These are phyloP conservation scores for Candida michaelii DNA, from an alignment of 805 yeast species.

Conservation along the genomic window DNA sequence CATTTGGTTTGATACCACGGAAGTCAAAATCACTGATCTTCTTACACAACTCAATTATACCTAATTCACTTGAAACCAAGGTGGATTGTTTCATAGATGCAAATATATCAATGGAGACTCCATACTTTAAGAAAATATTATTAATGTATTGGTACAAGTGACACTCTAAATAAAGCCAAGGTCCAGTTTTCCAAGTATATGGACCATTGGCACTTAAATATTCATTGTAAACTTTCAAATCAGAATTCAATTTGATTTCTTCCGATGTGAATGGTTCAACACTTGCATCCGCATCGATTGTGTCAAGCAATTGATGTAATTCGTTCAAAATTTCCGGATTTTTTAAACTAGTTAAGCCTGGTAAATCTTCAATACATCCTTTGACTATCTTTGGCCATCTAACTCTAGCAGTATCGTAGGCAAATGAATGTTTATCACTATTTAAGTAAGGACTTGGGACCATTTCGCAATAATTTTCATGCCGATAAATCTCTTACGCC, in stretches of 20 bases:
- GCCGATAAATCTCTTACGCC: no score
- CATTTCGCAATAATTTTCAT: background rate
- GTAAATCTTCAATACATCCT: slow-evolving; percentile 46
- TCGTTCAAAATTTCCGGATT: background rate
- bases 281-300: slow-evolving; percentile 35
- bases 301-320: slow-evolving; percentile 40
- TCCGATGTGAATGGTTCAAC: slow-evolving; percentile 28
- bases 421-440: slow-evolving; percentile 76
- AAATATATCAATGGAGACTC: slow-evolving; percentile 65
- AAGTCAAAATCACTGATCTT: slow-evolving; percentile 45
- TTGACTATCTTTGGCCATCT: slow-evolving; percentile 88
- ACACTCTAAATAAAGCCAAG: slow-evolving; percentile 90
- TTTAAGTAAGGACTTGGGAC: slow-evolving; percentile 56
- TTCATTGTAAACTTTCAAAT: slow-evolving; percentile 59
- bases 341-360: slow-evolving; percentile 3
- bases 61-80: slow-evolving; percentile 69
- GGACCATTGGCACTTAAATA: slow-evolving; percentile 20
- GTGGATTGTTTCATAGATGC: slow-evolving; percentile 67
- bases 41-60: slow-evolving; percentile 78
- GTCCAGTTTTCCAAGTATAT: slow-evolving; percentile 76
- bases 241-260: slow-evolving; percentile 44
- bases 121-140: slow-evolving; percentile 31
- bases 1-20: slow-evolving; percentile 26
- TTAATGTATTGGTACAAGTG: slow-evolving; percentile 72
- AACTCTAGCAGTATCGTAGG: slow-evolving; percentile 68